A percentile compares a stretch with the other conserved stretches of the same genome.
phyloP scores from a whole-genome alignment of 1,284 basidiomycete genomes.

The Golubevia sp. region DNA sequence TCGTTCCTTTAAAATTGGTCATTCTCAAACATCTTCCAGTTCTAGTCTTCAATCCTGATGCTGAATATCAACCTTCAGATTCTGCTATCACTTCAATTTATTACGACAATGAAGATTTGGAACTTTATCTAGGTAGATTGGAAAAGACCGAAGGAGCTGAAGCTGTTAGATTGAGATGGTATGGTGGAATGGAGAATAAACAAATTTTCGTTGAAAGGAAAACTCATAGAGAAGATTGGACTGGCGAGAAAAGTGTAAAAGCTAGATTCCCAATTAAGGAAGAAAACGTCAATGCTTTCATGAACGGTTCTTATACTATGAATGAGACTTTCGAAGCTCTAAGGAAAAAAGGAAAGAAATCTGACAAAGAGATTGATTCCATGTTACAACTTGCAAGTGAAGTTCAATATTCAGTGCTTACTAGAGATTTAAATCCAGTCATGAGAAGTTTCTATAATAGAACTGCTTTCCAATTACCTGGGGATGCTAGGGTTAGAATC shows the following conservation, averaged over 20 bases:
- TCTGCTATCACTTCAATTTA: conserved; percentile 70
- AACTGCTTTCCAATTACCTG: conserved; percentile 97
- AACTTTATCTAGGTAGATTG: conserved; percentile 93
- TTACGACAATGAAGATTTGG: conserved; percentile 92
- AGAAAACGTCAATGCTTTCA: conserved; percentile 88
- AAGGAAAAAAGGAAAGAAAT: conserved; percentile 90
- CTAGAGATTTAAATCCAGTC: conserved; percentile 78
- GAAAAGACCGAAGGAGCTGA: conserved; percentile 99
- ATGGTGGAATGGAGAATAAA: conserved; percentile 79
- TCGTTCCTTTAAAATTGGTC: conserved; percentile 92
- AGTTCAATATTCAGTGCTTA: conserved; percentile 87
- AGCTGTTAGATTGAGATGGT: conserved; percentile 94
- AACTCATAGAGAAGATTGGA: conserved; percentile 99
- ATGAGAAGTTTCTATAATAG: conserved; percentile 99
- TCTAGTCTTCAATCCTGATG: conserved; percentile 90
- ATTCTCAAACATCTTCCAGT: conserved; percentile 79
- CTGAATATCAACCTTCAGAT: conserved; percentile 88
- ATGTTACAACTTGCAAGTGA: conserved; percentile 97
- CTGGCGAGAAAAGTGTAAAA: conserved; percentile 98
- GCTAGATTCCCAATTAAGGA: conserved; percentile 97
- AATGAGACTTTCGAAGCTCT: conserved; percentile 90
- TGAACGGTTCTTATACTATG: conserved; percentile 87
- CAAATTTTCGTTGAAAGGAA: conserved; percentile 97
- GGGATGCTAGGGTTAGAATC: conserved; percentile 95
- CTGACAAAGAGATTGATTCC: conserved; percentile 84